Evolutionary conservation across 2,329 filamentous ascomycete species (phyloP).

Genomic region (Colletotrichum sp.): DNA sequence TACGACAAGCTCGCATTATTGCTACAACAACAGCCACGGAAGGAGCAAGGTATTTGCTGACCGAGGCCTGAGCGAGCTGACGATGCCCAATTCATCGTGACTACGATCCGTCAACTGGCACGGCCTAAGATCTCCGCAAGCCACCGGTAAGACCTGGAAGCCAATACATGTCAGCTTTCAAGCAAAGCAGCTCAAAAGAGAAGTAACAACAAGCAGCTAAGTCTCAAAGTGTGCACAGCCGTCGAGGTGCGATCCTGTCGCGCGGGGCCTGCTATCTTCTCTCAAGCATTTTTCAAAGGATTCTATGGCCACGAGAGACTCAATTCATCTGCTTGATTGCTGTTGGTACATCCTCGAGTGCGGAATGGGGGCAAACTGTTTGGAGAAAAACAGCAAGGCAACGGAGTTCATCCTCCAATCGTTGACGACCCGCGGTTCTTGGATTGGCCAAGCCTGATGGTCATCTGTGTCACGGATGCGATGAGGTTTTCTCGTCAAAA

Average conservation of each 20-base stretch:
- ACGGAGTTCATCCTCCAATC: not conserved
- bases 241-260: not conserved
- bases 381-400: not conserved
- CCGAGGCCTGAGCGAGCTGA: not conserved
- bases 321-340: not conserved
- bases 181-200: not conserved
- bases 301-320: not conserved
- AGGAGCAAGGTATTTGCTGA: not conserved
- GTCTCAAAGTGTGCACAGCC: not conserved
- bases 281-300: not conserved
- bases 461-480: not conserved
- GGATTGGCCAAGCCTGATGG: accelerated
- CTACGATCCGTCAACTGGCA: not conserved
- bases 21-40: not conserved
- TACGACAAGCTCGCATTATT: not conserved
- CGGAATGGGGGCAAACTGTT: not conserved
- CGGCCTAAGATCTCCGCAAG: not conserved
- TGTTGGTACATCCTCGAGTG: not conserved
- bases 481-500: not conserved
- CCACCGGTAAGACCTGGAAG: not conserved
- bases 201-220: not conserved
- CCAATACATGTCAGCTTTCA: not conserved
- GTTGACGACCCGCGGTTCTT: not conserved
- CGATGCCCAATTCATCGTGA: not conserved
- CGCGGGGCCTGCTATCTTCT: not conserved